These are phyloP conservation scores for Penicillium paxilli DNA, from an alignment of 495 filamentous ascomycete genomes.

Conservation along the genomic window DNA sequence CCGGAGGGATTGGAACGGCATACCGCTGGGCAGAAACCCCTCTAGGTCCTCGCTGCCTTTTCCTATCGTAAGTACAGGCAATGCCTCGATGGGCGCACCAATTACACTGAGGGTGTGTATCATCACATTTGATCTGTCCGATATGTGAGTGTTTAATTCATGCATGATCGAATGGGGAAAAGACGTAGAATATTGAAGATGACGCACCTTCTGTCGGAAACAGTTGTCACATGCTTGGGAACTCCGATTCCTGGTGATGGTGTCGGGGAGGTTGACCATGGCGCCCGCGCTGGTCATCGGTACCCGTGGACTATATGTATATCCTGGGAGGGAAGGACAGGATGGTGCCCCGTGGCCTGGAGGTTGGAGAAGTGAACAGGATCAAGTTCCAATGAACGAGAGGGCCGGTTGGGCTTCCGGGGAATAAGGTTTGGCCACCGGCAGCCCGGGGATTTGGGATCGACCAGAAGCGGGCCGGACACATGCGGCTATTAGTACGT, in stretches of 20 bases:
- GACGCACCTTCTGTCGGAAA: conserved; percentile 2
- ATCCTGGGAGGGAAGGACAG: no score
- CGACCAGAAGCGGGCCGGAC: background rate
- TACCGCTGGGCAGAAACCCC: background rate
- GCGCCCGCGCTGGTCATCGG: background rate
- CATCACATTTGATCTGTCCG: conserved; percentile 6
- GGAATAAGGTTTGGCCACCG: background rate
- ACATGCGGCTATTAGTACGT: background rate
- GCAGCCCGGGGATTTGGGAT: background rate
- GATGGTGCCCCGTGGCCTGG: background rate
- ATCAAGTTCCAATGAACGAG: background rate
- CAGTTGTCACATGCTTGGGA: conserved; percentile 4
- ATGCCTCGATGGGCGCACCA: conserved; percentile 4
- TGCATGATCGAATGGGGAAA: background rate
- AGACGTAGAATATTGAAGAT: no score
- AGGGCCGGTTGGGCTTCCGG: background rate
- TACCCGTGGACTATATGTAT: no score
- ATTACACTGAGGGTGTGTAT: background rate
- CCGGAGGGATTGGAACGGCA: no score
- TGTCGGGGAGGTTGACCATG: background rate
- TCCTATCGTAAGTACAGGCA: background rate
- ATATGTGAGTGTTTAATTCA: background rate
- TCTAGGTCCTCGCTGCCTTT: background rate
- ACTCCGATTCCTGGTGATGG: background rate
- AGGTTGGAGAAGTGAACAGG: background rate